Percentiles rank a stretch among this genome's conserved stretches.
Evolutionary conservation across 768 basidiomycete species (phyloP).

Genomic region (Mycena floridula): DNA sequence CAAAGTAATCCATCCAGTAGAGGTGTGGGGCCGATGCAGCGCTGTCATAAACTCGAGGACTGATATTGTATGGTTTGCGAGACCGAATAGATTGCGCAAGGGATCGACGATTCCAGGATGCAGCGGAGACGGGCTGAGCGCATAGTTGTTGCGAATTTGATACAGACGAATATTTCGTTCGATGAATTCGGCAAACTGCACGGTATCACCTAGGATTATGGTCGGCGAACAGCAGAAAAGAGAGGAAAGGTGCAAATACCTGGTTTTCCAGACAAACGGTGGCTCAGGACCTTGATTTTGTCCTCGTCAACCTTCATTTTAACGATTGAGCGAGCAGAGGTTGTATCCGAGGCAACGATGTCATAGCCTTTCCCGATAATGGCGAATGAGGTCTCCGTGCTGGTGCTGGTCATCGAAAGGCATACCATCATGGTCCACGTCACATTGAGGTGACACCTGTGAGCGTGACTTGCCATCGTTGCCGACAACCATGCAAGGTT

Average conservation of each 20-base stretch:
- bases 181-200: slow-evolving; percentile 94
- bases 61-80: slow-evolving; percentile 84
- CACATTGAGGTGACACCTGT: too few relatives aligned
- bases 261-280: slow-evolving; percentile 91
- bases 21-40: slow-evolving; percentile 66
- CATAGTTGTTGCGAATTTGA: slow-evolving; percentile 89
- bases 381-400: slow-evolving; percentile 89
- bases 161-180: slow-evolving; percentile 95
- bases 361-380: slow-evolving; percentile 91
- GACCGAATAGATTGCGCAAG: slow-evolving; percentile 89
- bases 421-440: too few relatives aligned
- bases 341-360: slow-evolving; percentile 88
- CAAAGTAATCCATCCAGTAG: slow-evolving; percentile 97
- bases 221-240: background rate
- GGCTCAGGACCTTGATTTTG: slow-evolving; percentile 88
- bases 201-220: slow-evolving; percentile 72
- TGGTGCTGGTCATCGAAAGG: slow-evolving; percentile 4
- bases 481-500: slow-evolving; percentile 49
- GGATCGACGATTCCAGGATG: slow-evolving; percentile 90
- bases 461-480: too few relatives aligned
- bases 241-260: slow-evolving; percentile 33
- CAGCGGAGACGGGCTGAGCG: slow-evolving; percentile 88
- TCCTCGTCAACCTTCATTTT: slow-evolving; percentile 98
- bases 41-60: slow-evolving; percentile 89
- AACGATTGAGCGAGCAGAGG: slow-evolving; percentile 85